Evolutionary conservation across 2,329 filamentous ascomycete species (phyloP).

Genomic region (Podosphaera fusca): DNA sequence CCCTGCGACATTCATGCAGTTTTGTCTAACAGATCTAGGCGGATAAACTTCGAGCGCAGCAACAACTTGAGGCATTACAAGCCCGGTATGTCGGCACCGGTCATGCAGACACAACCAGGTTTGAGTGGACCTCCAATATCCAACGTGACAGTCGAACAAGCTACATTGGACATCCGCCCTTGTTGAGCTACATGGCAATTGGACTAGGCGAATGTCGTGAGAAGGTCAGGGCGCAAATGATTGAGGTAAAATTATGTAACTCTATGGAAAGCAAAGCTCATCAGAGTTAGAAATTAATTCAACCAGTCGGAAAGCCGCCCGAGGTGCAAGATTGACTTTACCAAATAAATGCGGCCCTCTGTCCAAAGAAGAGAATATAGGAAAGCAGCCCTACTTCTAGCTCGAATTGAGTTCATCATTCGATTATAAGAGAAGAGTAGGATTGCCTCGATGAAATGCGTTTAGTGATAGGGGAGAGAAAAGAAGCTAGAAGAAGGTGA

Average conservation of each 20-base stretch:
- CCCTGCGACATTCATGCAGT: too few species aligned
- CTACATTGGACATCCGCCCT: slow-evolving; percentile 70
- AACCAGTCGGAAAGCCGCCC: slow-evolving; percentile 41
- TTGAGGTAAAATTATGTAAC: slow-evolving; percentile 32
- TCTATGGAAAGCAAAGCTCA: not conserved
- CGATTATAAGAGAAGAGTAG: too few species aligned
- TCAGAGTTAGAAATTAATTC: slow-evolving; percentile 36
- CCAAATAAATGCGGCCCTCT: too few species aligned
- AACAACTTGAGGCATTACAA: slow-evolving; percentile 93
- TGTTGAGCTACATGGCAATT: slow-evolving; percentile 72
- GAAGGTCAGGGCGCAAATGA: slow-evolving; percentile 56
- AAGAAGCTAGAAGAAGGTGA: too few species aligned
- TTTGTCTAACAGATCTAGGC: slow-evolving; percentile 28
- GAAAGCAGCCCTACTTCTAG: too few species aligned
- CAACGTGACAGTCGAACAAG: slow-evolving; percentile 78
- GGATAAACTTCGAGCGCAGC: slow-evolving; percentile 91
- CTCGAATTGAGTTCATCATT: too few species aligned
- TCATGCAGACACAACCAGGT: slow-evolving; percentile 86
- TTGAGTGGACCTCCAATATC: slow-evolving; percentile 95
- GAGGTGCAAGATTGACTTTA: slow-evolving; percentile 25
- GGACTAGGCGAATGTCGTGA: slow-evolving; percentile 69
- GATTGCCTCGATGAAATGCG: too few species aligned
- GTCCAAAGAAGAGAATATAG: too few species aligned
- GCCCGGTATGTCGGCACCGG: slow-evolving; percentile 90
- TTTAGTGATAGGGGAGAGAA: too few species aligned